Conservation (phyloP, 2,329 filamentous ascomycete species). For the Albifimbria verrucaria region DNA sequence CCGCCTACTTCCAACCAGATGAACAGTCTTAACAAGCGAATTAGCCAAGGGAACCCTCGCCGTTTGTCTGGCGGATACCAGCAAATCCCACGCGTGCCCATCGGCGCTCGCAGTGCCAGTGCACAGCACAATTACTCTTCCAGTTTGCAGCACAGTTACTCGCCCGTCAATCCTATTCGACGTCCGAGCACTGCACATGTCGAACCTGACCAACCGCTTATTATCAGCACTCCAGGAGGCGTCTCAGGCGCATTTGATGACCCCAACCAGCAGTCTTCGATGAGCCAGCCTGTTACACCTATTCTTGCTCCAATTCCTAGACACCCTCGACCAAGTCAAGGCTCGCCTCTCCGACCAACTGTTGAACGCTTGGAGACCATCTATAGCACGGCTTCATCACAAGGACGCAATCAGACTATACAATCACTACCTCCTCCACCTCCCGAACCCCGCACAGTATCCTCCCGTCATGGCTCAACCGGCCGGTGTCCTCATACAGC, state of each 20-base stretch:
- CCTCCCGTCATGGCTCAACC: constrained; percentile 31
- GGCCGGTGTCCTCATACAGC: constrained; percentile 28
- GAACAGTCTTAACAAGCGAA: constrained; percentile 32
- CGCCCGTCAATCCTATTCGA: constrained; percentile 8
- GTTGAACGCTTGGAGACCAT: constrained; percentile 56
- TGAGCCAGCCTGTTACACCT: constrained; percentile 36
- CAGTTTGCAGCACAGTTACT: constrained; percentile 14
- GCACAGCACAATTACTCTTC: constrained; percentile 10
- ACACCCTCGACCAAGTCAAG: constrained; percentile 40
- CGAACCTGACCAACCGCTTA: constrained; percentile 50
- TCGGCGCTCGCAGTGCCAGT: constrained; percentile 29
- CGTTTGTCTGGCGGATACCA: constrained; percentile 40
- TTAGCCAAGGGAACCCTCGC: constrained; percentile 34
- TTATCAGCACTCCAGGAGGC: constrained; percentile 58
- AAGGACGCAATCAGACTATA: constrained; percentile 9
- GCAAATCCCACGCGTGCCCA: constrained; percentile 35
- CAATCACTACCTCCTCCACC: constrained; percentile 5
- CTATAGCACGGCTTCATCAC: constrained; percentile 34
- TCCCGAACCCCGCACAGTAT: constrained; percentile 13
- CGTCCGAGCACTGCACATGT: constrained; percentile 5
- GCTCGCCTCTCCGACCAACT: constrained; percentile 35
- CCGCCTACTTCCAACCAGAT: constrained; percentile 37
- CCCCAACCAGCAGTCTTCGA: constrained; percentile 31
- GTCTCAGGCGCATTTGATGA: constrained; percentile 51
- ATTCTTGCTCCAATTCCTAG: constrained; percentile 53